Percentiles rank a stretch among this genome's conserved stretches.
Conservation (phyloP, 345 rosid genomes). For the Lumnitzera racemosa region DNA sequence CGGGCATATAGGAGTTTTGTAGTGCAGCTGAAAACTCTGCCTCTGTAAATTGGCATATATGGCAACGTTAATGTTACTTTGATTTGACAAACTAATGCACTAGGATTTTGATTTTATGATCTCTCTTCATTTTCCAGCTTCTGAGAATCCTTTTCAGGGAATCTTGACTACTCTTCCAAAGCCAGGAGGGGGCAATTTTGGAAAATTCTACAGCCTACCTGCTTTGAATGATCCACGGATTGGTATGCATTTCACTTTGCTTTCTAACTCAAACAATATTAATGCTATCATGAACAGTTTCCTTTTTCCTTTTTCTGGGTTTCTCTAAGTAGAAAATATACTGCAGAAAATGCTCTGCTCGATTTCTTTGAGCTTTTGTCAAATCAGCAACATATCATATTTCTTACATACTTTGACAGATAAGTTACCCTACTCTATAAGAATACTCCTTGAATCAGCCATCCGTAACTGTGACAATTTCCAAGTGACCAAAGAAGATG, state of each 20-base stretch:
- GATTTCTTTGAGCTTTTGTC: too few species aligned
- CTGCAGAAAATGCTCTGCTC: too few species aligned
- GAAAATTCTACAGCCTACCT: conserved; percentile 88
- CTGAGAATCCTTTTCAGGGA: conserved; percentile 74
- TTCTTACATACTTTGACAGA: conserved; percentile 34
- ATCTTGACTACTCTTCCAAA: conserved; percentile 78
- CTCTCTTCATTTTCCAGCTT: conserved; percentile 42
- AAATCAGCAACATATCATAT: not conserved
- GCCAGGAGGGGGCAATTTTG: conserved; percentile 96
- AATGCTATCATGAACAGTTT: not conserved
- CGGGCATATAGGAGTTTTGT: too few species aligned
- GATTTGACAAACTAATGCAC: not conserved
- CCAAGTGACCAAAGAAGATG: conserved; percentile 87
- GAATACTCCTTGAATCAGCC: conserved; percentile 92
- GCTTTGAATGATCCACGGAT: conserved; percentile 93
- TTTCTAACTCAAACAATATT: not conserved
- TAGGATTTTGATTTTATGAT: conserved; percentile 2
- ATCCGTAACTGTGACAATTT: conserved; percentile 94
- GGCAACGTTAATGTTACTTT: not conserved
- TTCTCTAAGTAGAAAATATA: too few species aligned
- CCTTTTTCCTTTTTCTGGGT: not conserved
- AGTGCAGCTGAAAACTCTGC: too few species aligned
- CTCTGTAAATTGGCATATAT: not conserved
- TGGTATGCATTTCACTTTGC: conserved; percentile 33
- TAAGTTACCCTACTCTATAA: conserved; percentile 85